These are phyloP conservation scores for Teratosphaeria viscida DNA, from an alignment of 2,329 filamentous ascomycete genomes.

Conservation along the genomic window DNA sequence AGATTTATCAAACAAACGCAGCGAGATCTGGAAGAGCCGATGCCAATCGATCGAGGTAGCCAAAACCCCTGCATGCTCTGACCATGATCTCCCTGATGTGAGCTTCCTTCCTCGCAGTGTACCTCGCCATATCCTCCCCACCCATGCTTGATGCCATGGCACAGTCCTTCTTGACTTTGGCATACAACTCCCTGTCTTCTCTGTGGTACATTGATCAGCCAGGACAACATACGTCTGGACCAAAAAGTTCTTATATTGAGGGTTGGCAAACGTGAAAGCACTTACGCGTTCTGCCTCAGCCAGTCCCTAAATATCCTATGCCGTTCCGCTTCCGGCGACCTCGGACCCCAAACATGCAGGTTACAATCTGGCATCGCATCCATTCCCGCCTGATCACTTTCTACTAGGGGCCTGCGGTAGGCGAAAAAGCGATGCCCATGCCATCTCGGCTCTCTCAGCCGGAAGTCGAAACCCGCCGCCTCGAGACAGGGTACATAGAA, in stretches of 20 bases:
- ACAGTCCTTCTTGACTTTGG: conserved; percentile 29
- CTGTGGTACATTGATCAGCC: conserved; percentile 2
- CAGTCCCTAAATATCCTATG: conserved; percentile 39
- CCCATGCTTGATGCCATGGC: conserved; percentile 20
- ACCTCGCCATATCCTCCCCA: conserved; percentile 29
- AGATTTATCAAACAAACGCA: not conserved
- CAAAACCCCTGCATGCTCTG: conserved; percentile 21
- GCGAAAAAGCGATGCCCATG: conserved; percentile 41
- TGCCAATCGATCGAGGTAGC: not conserved
- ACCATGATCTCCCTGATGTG: conserved; percentile 31
- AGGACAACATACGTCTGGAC: not conserved
- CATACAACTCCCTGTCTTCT: conserved; percentile 34
- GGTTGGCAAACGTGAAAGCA: not conserved
- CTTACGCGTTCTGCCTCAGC: conserved; percentile 18
- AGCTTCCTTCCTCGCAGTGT: conserved; percentile 34
- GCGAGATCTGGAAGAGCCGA: not conserved
- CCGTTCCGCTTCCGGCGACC: conserved; percentile 32
- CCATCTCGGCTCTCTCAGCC: conserved; percentile 38
- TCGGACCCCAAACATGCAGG: conserved; percentile 40
- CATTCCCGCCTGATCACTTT: conserved; percentile 8
- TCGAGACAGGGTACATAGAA: conserved; percentile 37
- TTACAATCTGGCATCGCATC: conserved; percentile 26
- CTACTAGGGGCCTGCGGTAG: not conserved
- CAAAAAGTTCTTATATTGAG: not conserved
- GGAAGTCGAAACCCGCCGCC: conserved; percentile 36